Evolutionary conservation across 1,284 basidiomycete species (phyloP), one percentile per base, ranked within the genome.

Genomic region (Ceraceosorus bombacis): DNA sequence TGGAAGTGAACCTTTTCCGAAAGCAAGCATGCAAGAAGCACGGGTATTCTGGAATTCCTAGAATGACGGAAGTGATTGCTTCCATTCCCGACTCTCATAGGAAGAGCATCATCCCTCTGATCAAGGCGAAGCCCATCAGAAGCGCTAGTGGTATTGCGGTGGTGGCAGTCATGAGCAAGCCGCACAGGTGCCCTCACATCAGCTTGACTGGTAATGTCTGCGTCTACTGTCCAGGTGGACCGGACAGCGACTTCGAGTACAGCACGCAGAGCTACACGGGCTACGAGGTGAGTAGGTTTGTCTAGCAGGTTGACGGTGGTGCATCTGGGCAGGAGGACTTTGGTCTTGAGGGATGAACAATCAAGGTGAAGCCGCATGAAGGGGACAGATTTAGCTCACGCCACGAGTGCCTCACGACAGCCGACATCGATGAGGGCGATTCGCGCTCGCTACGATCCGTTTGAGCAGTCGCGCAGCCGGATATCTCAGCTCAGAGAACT

Each of bases 141-240:
- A 97, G 93, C n/a, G 95, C 95, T 2, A 93, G 89, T 78, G 95
- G 95, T 60, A 94, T 95, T 61, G 95, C 95, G 1, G 95, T 98
- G 13, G 95, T 99, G 5, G 95, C 95, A 5, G 94, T 99, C 46
- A 99, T 99, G 95, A 96, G 93, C 82, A 99, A 98, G 78, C 95
- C 95, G 2, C 95, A 99, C 82, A 85, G 95, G 55, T 99, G 95
- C 81, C 95, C 95, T 5, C 95, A 99, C 80, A 98, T 99, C 62
- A 95, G 95, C 5, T 94, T 99, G 88, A 99, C 95, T 0, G 95
- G 95, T n/a, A 97, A 98, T 76, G 97, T 99, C 56, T 98, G 95
- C 80, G 94, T 98, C 86, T 98, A 99, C 79, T 99, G 95, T 76
- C 95, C 95, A 10, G 95, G 95, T 58, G 95, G 95, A 7, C 95